Conservation (phyloP, 2,329 filamentous ascomycete genomes). For the Aspergillus pseudonomiae region DNA sequence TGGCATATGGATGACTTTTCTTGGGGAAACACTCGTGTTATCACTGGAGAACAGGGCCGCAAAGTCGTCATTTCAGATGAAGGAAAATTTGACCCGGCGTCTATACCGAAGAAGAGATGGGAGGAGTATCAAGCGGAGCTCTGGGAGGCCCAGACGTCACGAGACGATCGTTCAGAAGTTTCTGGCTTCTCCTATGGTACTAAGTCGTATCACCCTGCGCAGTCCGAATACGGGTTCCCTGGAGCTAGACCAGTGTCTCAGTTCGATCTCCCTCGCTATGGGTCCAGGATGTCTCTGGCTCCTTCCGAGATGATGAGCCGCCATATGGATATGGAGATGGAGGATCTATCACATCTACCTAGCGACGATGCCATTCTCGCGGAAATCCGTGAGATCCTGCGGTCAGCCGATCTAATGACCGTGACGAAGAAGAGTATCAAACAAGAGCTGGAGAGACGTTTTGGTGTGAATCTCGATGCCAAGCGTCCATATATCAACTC, state of each 20-base stretch:
- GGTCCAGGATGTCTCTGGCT: constrained; percentile 77
- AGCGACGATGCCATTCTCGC: constrained; percentile 86
- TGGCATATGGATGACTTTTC: constrained; percentile 99
- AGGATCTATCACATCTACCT: constrained; percentile 74
- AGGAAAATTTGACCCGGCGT: constrained; percentile 92
- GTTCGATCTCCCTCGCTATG: constrained; percentile 59
- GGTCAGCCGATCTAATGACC: constrained; percentile 91
- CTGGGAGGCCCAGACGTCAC: constrained; percentile 91
- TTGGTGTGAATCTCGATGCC: constrained; percentile 80
- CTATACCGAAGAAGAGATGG: constrained; percentile 97
- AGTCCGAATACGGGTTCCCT: constrained; percentile 73
- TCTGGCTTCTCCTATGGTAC: constrained; percentile 96
- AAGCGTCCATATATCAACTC: constrained; percentile 94
- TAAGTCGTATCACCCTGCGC: constrained; percentile 67
- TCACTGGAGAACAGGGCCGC: constrained; percentile 89
- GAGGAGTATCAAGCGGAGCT: constrained; percentile 98
- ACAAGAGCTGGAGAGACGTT: constrained; percentile 85
- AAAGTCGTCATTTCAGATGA: constrained; percentile 94
- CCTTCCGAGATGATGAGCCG: constrained; percentile 72
- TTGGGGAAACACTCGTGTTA: constrained; percentile 98
- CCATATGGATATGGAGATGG: constrained; percentile 70
- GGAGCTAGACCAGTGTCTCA: constrained; percentile 64
- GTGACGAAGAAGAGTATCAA: constrained; percentile 99
- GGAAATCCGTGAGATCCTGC: constrained; percentile 92
- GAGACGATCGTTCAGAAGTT: constrained; percentile 80